Conservation (phyloP, 148 eudicot species). For the Mesembryanthemum crystallinum region DNA sequence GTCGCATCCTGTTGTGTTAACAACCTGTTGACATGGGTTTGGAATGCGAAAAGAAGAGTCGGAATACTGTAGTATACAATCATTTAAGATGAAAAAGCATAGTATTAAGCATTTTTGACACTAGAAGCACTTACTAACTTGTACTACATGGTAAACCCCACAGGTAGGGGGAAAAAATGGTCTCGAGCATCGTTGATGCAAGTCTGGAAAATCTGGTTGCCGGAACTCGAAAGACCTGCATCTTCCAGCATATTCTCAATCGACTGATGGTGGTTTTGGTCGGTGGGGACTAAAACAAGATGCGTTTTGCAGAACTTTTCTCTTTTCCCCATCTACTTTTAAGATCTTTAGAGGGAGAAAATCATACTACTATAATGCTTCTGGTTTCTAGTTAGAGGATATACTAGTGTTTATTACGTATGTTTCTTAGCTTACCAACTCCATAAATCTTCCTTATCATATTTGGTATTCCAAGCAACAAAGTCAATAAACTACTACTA, state of each 20-base stretch:
- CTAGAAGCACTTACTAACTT: too few relatives aligned
- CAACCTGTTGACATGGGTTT: too few relatives aligned
- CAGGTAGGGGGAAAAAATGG: too few relatives aligned
- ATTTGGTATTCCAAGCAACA: not conserved
- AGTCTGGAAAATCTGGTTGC: not conserved
- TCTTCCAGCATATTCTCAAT: slow-evolving; percentile 8
- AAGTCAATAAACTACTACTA: not conserved
- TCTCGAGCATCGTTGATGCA: not conserved
- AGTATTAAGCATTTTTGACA: too few relatives aligned
- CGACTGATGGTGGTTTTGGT: not conserved
- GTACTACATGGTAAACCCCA: too few relatives aligned
- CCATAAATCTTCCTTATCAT: not conserved
- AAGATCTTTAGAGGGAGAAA: not conserved
- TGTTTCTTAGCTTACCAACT: slow-evolving; percentile 6
- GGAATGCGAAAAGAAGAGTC: too few relatives aligned
- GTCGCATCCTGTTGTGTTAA: too few relatives aligned
- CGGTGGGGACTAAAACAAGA: not conserved
- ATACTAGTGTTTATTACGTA: not conserved
- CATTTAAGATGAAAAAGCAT: too few relatives aligned
- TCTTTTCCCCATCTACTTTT: not conserved
- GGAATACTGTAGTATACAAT: too few relatives aligned
- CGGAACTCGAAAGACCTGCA: not conserved
- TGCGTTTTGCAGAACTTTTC: not conserved
- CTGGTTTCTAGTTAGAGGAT: too few relatives aligned
- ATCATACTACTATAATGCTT: too few relatives aligned